Conservation (phyloP, 2,329 filamentous ascomycete genomes). For the Clonostachys byssicola region DNA sequence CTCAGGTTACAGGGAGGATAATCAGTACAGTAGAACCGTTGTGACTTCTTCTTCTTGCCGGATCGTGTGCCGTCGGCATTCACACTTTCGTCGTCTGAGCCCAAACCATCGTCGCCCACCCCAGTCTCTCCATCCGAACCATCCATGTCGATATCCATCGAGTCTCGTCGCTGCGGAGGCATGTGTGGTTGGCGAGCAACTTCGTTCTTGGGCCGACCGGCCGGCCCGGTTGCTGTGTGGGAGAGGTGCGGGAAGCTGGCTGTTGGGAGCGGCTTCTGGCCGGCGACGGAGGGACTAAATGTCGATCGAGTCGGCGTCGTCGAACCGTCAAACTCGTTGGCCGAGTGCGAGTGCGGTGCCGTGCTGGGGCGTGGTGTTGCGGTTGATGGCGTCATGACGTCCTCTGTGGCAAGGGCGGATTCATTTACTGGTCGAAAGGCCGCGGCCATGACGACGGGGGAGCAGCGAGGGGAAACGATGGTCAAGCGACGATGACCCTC, state of each 20-base stretch:
- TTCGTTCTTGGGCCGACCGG: constrained; percentile 33
- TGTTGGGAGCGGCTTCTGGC: constrained; percentile 49
- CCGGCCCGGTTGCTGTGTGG: constrained; percentile 41
- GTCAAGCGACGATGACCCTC: not conserved
- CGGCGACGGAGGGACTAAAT: constrained; percentile 36
- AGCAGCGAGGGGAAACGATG: not conserved
- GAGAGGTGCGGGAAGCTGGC: constrained; percentile 36
- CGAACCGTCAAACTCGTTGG: constrained; percentile 31
- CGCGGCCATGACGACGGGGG: constrained; percentile 33
- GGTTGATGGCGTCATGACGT: constrained; percentile 29
- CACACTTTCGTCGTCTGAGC: constrained; percentile 57
- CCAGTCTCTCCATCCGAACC: constrained; percentile 63
- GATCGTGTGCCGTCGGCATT: constrained; percentile 63
- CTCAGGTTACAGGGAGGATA: constrained; percentile 91
- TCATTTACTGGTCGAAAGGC: constrained; percentile 40
- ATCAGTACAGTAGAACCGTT: constrained; percentile 93
- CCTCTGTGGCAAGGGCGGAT: constrained; percentile 14
- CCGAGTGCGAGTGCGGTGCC: constrained; percentile 17
- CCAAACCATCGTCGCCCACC: constrained; percentile 1
- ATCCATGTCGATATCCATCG: constrained; percentile 72
- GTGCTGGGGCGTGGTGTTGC: constrained; percentile 27
- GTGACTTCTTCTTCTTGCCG: constrained; percentile 92
- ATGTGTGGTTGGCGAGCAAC: constrained; percentile 50
- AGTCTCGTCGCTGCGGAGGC: constrained; percentile 36
- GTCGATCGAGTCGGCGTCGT: constrained; percentile 61